phyloP scores from a whole-genome alignment of 176 grass and related monocot species.

The Oryza glaberrima region DNA sequence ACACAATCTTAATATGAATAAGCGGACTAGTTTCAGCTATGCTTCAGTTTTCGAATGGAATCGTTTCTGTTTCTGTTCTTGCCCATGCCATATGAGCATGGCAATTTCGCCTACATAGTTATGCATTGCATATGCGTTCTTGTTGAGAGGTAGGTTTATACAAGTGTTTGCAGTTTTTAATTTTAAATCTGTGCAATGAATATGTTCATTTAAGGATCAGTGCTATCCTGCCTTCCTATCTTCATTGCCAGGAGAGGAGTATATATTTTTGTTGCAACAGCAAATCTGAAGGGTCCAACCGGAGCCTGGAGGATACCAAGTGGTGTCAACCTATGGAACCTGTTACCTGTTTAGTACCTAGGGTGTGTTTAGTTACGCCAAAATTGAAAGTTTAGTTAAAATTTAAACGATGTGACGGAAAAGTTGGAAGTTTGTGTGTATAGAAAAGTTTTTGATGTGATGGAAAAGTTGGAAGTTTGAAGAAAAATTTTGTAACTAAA shows the following conservation, averaged over 20 bases:
- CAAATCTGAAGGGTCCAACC: not conserved
- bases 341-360: too few relatives aligned
- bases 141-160: not conserved
- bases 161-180: not conserved
- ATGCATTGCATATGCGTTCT: not conserved
- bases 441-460: too few relatives aligned
- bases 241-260: not conserved
- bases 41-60: not conserved
- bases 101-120: not conserved
- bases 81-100: not conserved
- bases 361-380: too few relatives aligned
- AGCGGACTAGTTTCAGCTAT: not conserved
- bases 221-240: not conserved
- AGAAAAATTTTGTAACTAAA: too few relatives aligned
- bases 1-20: constrained; percentile 15
- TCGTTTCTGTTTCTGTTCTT: constrained; percentile 19
- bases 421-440: too few relatives aligned
- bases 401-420: too few relatives aligned
- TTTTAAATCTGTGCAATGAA: not conserved
- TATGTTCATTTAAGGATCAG: not conserved
- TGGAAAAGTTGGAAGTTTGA: too few relatives aligned
- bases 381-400: too few relatives aligned
- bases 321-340: not conserved
- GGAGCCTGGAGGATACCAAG: constrained; percentile 3
- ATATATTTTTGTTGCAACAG: not conserved